Evolutionary conservation across 2,329 filamentous ascomycete species (phyloP).

Genomic region (Colletotrichum acutatum): DNA sequence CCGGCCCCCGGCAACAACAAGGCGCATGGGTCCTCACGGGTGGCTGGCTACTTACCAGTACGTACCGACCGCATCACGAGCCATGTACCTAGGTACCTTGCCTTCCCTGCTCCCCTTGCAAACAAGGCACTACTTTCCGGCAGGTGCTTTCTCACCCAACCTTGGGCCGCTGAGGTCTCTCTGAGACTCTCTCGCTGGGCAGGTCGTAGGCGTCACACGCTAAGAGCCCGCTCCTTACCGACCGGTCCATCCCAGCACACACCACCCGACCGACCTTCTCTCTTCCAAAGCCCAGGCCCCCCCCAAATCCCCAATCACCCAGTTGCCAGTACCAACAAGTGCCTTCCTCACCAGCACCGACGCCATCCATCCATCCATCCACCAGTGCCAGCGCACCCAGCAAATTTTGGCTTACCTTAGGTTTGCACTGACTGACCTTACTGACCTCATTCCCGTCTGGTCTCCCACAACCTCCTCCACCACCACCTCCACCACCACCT

Average conservation of each 20-base stretch:
- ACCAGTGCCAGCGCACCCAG: slow-evolving; percentile 27
- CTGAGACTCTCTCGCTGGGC: slow-evolving; percentile 23
- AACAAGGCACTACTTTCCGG: slow-evolving; percentile 23
- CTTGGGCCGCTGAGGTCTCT: slow-evolving; percentile 19
- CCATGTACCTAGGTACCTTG: not conserved
- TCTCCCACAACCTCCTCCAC: slow-evolving; percentile 26
- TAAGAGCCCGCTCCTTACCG: slow-evolving; percentile 22
- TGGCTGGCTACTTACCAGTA: not conserved
- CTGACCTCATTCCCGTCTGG: slow-evolving; percentile 35
- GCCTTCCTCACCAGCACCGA: slow-evolving; percentile 2
- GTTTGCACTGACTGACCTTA: slow-evolving; percentile 25
- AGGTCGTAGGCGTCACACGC: slow-evolving; percentile 29
- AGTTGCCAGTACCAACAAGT: slow-evolving; percentile 10
- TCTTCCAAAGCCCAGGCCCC: not conserved
- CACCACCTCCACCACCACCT: slow-evolving; percentile 5
- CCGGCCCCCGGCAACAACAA: not conserved
- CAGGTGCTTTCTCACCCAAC: slow-evolving; percentile 13
- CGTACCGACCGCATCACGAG: not conserved
- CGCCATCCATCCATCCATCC: not conserved
- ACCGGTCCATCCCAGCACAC: slow-evolving; percentile 25
- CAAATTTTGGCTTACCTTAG: slow-evolving; percentile 20
- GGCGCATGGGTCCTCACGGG: not conserved
- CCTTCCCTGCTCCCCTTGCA: not conserved
- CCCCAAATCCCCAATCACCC: not conserved
- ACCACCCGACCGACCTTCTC: slow-evolving; percentile 5